Conservation (phyloP, 495 filamentous ascomycete species). For the Patellaria atrata region DNA sequence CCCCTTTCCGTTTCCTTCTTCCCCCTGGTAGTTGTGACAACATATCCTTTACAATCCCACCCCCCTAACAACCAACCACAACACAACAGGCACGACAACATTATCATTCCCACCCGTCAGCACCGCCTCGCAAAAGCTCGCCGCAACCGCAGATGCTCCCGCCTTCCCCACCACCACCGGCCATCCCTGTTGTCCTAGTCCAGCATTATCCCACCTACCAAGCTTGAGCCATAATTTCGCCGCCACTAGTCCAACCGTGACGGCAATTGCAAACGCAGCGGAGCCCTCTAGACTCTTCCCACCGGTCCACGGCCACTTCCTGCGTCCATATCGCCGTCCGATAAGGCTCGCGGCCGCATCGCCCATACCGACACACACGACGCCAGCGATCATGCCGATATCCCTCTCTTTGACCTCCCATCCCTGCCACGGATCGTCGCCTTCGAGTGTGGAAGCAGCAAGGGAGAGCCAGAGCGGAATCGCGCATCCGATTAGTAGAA, state of each 20-base stretch:
- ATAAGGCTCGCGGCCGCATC: slow-evolving; percentile 91
- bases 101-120: slow-evolving; percentile 98
- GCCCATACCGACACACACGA: slow-evolving; percentile 88
- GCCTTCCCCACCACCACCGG: slow-evolving; percentile 36
- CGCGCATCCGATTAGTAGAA: slow-evolving; percentile 89
- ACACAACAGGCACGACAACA: slow-evolving; percentile 85
- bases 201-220: slow-evolving; percentile 50
- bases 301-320: slow-evolving; percentile 93
- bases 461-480: slow-evolving; percentile 88
- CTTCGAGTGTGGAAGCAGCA: slow-evolving; percentile 42
- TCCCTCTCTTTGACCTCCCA: slow-evolving; percentile 63
- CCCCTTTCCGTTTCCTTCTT: too few species aligned
- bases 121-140: slow-evolving; percentile 87
- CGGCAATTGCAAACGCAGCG: slow-evolving; percentile 67
- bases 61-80: slow-evolving; percentile 80
- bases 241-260: slow-evolving; percentile 55
- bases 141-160: slow-evolving; percentile 54
- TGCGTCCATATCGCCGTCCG: slow-evolving; percentile 69
- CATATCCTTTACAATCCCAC: slow-evolving; percentile 47
- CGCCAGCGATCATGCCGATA: slow-evolving; percentile 74
- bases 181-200: slow-evolving; percentile 20
- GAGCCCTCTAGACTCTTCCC: slow-evolving; percentile 93
- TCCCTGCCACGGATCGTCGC: slow-evolving; percentile 38
- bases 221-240: slow-evolving; percentile 60
- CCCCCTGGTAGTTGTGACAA: too few species aligned